phyloP scores from a whole-genome alignment of 768 basidiomycete genomes.

The Megacollybia marginata region DNA sequence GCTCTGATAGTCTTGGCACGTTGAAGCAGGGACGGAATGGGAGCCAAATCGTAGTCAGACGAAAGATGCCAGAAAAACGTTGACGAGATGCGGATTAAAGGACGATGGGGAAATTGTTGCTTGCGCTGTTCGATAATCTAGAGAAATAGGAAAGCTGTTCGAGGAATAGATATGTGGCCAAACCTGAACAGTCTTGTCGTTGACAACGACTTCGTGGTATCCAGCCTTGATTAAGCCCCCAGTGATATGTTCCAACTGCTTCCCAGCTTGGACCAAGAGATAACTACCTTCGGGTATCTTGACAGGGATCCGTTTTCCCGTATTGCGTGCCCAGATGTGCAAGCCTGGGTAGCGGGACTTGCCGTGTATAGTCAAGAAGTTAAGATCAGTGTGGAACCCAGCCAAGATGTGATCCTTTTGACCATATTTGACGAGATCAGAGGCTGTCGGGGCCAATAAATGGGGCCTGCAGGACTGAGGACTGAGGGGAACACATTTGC shows the following conservation, averaged over 20 bases:
- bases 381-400: constrained; percentile 92
- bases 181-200: constrained; percentile 60
- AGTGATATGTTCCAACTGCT: constrained; percentile 85
- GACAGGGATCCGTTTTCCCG: constrained; percentile 84
- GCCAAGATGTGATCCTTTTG: constrained; percentile 79
- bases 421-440: constrained; percentile 77
- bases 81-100: constrained; percentile 89
- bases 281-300: constrained; percentile 76
- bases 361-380: constrained; percentile 89
- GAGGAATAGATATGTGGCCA: too few relatives aligned
- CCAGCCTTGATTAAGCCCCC: constrained; percentile 88
- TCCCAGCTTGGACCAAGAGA: constrained; percentile 91
- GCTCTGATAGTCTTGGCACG: constrained; percentile 40
- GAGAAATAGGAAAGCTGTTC: constrained; percentile 16
- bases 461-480: constrained; percentile 49
- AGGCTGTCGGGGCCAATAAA: constrained; percentile 89
- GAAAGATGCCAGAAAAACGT: constrained; percentile 96
- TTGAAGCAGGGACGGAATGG: constrained; percentile 46
- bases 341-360: constrained; percentile 82
- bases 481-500: background rate
- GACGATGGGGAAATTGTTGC: constrained; percentile 58
- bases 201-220: constrained; percentile 92
- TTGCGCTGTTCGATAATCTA: constrained; percentile 64
- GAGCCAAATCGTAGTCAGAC: constrained; percentile 72
- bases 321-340: constrained; percentile 93